Evolutionary conservation across 2,329 filamentous ascomycete genomes (phyloP).

Genomic region (Aspergillus awamori): DNA sequence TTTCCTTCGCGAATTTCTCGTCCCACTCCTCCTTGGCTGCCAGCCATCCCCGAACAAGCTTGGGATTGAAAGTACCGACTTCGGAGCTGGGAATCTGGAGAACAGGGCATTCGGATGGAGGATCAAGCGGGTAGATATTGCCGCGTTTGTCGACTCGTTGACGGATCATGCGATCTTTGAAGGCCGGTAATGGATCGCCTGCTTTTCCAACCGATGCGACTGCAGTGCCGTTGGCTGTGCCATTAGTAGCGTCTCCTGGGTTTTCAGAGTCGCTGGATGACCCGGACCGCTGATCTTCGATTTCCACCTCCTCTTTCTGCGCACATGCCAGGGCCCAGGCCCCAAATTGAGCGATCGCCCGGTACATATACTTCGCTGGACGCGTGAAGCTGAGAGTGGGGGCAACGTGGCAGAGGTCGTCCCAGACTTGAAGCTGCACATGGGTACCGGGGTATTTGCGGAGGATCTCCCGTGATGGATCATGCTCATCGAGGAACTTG

Average conservation of each 20-base stretch:
- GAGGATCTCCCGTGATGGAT: conserved; percentile 57
- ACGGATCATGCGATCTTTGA: conserved; percentile 86
- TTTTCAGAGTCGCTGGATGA: conserved; percentile 55
- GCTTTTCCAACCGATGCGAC: conserved; percentile 72
- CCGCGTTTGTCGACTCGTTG: conserved; percentile 83
- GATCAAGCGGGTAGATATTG: conserved; percentile 67
- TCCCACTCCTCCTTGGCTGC: conserved; percentile 74
- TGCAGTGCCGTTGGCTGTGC: conserved; percentile 18
- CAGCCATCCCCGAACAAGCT: conserved; percentile 82
- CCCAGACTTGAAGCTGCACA: conserved; percentile 94
- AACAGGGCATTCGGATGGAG: conserved; percentile 65
- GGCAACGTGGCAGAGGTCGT: conserved; percentile 88
- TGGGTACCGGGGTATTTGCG: conserved; percentile 77
- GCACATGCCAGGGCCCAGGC: conserved; percentile 86
- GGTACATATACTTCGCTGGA: conserved; percentile 96
- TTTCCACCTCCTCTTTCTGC: conserved; percentile 78
- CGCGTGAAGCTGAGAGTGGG: conserved; percentile 93
- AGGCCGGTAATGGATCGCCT: conserved; percentile 78
- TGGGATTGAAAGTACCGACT: conserved; percentile 78
- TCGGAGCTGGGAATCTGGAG: conserved; percentile 65
- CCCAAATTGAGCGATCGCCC: conserved; percentile 88
- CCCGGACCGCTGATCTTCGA: conserved; percentile 77
- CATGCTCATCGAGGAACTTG: conserved; percentile 64
- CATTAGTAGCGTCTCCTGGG: conserved; percentile 11
- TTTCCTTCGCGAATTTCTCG: conserved; percentile 67